Evolutionary conservation across 2,329 filamentous ascomycete species (phyloP).

Genomic region (Xylaria polymorpha): DNA sequence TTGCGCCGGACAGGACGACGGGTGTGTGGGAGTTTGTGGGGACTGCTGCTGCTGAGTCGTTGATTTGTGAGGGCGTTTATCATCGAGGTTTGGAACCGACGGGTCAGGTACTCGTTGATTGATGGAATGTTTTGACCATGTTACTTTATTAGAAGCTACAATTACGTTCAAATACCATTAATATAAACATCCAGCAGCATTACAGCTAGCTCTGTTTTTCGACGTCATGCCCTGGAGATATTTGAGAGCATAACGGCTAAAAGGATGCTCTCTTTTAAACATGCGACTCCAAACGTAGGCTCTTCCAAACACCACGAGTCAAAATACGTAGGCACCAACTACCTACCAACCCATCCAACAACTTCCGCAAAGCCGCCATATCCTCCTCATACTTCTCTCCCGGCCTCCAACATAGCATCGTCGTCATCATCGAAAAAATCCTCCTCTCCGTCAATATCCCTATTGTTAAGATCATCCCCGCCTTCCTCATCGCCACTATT

Average conservation of each 20-base stretch:
- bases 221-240: neutral
- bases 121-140: neutral
- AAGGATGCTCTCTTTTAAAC: neutral
- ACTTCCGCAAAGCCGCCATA: slow-evolving; percentile 58
- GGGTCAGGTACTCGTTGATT: slow-evolving; percentile 25
- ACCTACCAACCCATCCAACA: slow-evolving; percentile 43
- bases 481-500: too few species aligned
- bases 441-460: too few species aligned
- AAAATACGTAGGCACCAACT: too few species aligned
- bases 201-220: neutral
- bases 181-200: neutral
- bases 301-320: neutral
- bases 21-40: slow-evolving; percentile 45
- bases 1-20: slow-evolving; percentile 36
- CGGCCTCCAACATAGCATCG: slow-evolving; percentile 72
- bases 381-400: slow-evolving; percentile 62
- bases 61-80: slow-evolving; percentile 39
- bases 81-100: slow-evolving; percentile 36
- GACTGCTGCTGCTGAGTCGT: slow-evolving; percentile 36
- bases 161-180: neutral
- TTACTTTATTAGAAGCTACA: neutral
- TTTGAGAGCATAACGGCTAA: neutral
- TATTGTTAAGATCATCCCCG: too few species aligned
- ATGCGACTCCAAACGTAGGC: neutral
- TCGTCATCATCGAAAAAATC: too few species aligned